These are phyloP conservation scores for Blastocystis sp. DNA, from an alignment of 352 stramenopile species.

Conservation along the genomic window DNA sequence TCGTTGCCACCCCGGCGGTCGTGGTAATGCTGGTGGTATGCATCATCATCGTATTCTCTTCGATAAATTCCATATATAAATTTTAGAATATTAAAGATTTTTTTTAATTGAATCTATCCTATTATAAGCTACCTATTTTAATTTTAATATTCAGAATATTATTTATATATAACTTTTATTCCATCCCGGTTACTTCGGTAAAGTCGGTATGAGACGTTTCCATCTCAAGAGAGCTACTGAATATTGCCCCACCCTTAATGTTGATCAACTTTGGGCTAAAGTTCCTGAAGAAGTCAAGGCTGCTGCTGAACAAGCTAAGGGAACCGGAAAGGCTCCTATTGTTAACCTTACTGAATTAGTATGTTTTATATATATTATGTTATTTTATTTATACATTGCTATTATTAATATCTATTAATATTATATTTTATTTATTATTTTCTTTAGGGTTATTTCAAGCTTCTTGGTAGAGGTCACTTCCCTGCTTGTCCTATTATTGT, in stretches of 20 bases:
- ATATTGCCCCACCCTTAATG: conserved; percentile 89
- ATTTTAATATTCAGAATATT: background rate
- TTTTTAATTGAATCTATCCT: background rate
- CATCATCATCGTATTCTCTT: conserved; percentile 99
- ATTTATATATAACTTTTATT: background rate
- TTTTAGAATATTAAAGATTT: background rate
- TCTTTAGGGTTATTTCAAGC: conserved; percentile 90
- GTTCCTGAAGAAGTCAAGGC: conserved; percentile 89
- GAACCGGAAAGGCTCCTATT: conserved; percentile 82
- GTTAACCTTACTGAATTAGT: conserved; percentile 82
- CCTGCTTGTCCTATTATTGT: conserved; percentile 88
- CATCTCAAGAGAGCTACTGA: conserved; percentile 81
- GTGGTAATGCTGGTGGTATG: conserved; percentile 99
- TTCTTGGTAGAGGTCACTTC: conserved; percentile 94
- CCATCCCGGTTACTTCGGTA: conserved; percentile 97
- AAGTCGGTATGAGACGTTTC: conserved; percentile 99
- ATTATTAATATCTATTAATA: too few species aligned
- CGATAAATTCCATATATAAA: conserved; percentile 86
- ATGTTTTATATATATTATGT: conserved; percentile 10
- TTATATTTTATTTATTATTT: background rate
- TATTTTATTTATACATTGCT: background rate
- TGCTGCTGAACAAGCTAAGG: conserved; percentile 66
- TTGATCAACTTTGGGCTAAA: conserved; percentile 96
- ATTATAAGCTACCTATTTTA: background rate
- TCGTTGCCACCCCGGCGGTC: conserved; percentile 95